Conservation (phyloP, 148 eudicot species). For the Cornus kousa region DNA sequence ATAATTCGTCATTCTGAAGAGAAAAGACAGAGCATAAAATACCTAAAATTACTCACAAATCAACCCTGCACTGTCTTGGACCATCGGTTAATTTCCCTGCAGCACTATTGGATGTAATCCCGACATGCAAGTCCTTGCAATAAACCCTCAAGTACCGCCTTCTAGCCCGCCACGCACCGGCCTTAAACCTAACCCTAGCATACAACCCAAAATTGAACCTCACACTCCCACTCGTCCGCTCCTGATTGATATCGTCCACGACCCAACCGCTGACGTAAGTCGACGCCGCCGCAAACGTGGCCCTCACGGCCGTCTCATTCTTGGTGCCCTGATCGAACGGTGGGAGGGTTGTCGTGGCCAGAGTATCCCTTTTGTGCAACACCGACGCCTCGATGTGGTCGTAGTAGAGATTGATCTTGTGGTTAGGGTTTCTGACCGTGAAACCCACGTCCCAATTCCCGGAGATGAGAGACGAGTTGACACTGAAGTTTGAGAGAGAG, state of each 20-base stretch:
- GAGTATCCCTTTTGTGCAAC: constrained; percentile 18
- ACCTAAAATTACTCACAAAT: constrained; percentile 25
- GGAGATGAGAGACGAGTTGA: constrained; percentile 32
- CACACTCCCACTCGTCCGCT: constrained; percentile 35
- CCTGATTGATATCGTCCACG: constrained; percentile 26
- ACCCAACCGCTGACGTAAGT: constrained; percentile 29
- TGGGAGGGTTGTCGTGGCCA: constrained; percentile 39
- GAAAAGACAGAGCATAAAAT: background rate
- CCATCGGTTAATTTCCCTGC: constrained; percentile 32
- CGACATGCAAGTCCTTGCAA: constrained; percentile 44
- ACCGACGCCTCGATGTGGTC: constrained; percentile 37
- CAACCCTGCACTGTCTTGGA: constrained; percentile 42
- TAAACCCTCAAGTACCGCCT: constrained; percentile 49
- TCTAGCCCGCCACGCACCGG: constrained; percentile 65
- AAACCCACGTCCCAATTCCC: constrained; percentile 32
- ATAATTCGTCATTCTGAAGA: background rate
- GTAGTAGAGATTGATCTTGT: constrained; percentile 39
- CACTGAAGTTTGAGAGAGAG: constrained; percentile 45
- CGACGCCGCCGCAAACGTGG: constrained; percentile 35
- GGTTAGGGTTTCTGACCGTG: constrained; percentile 47
- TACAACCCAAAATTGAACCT: constrained; percentile 38
- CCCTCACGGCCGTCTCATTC: constrained; percentile 28
- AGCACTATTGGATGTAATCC: constrained; percentile 21
- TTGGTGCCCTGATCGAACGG: constrained; percentile 54
- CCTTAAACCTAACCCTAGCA: constrained; percentile 49